Base-by-base conservation (phyloP, 2,329 filamentous ascomycete genomes). In the Fusarium tuaranense region DNA sequence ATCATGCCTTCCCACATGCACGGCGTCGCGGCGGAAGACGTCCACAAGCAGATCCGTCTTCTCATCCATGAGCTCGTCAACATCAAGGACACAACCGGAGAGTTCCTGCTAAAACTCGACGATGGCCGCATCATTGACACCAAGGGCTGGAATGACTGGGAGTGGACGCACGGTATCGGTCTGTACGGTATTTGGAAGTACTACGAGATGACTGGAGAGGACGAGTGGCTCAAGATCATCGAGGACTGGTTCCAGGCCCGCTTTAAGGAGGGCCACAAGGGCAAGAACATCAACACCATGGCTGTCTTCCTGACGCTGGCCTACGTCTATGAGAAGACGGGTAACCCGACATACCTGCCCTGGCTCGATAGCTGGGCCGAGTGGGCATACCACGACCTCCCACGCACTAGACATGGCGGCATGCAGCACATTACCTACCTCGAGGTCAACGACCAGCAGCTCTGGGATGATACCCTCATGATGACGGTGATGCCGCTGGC, bases 221-320 rank as follows among this genome's bases (percentile, higher is more conserved):
- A 85, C 2, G 82, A 85, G 34, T 89, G 90, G 65, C 87, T 95
- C 22, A 82, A 86, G 70, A 91, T 93, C 71, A 94, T 95, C 76
- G 88, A 93, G 78, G 87, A 89, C 67, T 96, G 94, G 94, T 95
- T 94, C 83, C 84, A 86, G 8, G 88, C 87, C 58, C 91, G 93
- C 10, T 92, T 95, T 71, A 87, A 87, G 1, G 91, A 91, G 65
- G 92, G 92, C 22, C 91, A 89, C 77, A 95, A 94, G 5, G 94
- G 92, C 44, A 95, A 95, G 81, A 95, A 95, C 82, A 95, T 95
- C 87, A 95, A 95, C 85, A 95, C 94, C 18, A 95, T 95, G 93
- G 91, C 92, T 14, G 91, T 91, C 0, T 94, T 95, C 81, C 84
- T 95, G 22, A 94, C 93, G 0, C 87, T 95, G 1, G 93, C 93